Conservation (phyloP, 176 grass and related monocot genomes). For the Carex kokanica region DNA sequence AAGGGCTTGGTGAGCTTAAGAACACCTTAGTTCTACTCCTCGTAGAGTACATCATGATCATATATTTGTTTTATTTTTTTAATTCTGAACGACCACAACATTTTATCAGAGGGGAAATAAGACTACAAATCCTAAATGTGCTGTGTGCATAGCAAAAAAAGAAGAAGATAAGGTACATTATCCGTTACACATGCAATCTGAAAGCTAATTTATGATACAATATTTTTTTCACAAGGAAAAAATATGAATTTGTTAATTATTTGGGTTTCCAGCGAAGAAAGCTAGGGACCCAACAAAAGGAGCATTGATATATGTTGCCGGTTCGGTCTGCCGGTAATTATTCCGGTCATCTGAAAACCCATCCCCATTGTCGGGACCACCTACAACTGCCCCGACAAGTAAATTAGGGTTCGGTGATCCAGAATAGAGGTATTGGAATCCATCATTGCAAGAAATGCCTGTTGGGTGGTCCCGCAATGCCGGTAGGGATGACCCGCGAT, state of each 20-base stretch:
- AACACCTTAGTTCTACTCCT: too few species aligned
- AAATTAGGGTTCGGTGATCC: constrained; percentile 40
- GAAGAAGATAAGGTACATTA: neutral
- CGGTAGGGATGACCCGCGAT: constrained; percentile 52
- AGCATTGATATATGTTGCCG: constrained; percentile 58
- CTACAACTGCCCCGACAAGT: constrained; percentile 52
- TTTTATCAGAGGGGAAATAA: neutral
- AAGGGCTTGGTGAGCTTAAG: too few species aligned
- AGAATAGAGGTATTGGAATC: constrained; percentile 50
- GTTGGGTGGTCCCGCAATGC: constrained; percentile 42
- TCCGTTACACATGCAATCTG: neutral
- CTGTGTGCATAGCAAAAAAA: neutral
- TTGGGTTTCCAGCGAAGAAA: constrained; percentile 33
- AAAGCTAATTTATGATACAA: neutral
- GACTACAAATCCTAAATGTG: neutral
- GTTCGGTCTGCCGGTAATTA: constrained; percentile 49
- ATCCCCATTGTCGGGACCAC: constrained; percentile 37
- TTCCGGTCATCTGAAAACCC: constrained; percentile 37
- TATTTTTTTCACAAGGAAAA: neutral
- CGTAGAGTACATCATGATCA: too few species aligned
- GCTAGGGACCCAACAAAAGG: constrained; percentile 61
- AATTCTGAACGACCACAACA: neutral
- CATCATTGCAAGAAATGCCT: constrained; percentile 34
- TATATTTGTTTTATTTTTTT: neutral
- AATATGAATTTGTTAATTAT: neutral